phyloP scores from a whole-genome alignment of 2,329 filamentous ascomycete genomes.

The Cucurbitaria berberidis region DNA sequence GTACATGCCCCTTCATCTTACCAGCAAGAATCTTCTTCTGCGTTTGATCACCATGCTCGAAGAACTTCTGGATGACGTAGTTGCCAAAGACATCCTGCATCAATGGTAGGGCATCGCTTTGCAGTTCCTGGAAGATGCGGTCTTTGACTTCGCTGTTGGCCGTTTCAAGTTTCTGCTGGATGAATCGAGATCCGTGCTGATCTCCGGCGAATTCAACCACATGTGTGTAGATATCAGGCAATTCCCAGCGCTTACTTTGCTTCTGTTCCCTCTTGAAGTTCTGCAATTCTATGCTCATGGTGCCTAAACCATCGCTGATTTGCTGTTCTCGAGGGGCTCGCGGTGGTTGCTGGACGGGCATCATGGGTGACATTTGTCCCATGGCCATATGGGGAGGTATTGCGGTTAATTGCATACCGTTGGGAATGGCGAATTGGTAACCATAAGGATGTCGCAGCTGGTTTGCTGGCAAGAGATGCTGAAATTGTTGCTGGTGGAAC shows the following conservation, averaged over 20 bases:
- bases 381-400: conserved; percentile 44
- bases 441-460: conserved; percentile 46
- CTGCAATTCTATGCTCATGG: conserved; percentile 75
- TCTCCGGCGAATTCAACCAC: conserved; percentile 96
- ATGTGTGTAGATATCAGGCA: conserved; percentile 86
- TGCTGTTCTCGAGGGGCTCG: conserved; percentile 60
- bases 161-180: conserved; percentile 88
- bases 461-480: conserved; percentile 44
- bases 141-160: conserved; percentile 98
- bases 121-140: conserved; percentile 84
- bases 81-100: conserved; percentile 99
- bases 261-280: conserved; percentile 81
- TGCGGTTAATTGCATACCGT: conserved; percentile 44
- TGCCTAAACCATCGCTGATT: conserved; percentile 56
- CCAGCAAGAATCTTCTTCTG: conserved; percentile 88
- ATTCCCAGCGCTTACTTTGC: conserved; percentile 75
- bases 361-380: conserved; percentile 43
- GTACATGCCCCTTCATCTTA: conserved; percentile 85
- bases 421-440: conserved; percentile 46
- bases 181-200: conserved; percentile 93
- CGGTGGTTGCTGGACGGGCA: conserved; percentile 49
- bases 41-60: conserved; percentile 90
- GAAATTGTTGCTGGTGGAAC: conserved; percentile 40
- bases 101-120: conserved; percentile 80
- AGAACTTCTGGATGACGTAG: conserved; percentile 97